Percentiles rank a stretch among this genome's conserved stretches.
Conservation (phyloP, 495 filamentous ascomycete species). For the Penicillium malachiteum region DNA sequence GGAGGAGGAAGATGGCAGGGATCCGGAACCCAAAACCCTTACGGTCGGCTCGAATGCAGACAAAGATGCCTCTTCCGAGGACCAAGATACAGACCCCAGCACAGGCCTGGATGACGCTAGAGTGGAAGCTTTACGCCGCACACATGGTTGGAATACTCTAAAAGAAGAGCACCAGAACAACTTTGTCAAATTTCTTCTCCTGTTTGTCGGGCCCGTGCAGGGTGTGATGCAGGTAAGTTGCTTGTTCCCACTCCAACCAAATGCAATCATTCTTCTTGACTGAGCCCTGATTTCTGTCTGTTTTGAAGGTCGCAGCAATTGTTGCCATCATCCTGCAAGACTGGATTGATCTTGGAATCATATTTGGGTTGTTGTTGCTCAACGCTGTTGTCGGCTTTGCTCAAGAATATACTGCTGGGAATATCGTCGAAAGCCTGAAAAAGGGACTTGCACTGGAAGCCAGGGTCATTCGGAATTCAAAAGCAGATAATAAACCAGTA, state of each 20-base stretch:
- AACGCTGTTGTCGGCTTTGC: constrained; percentile 85
- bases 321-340: constrained; percentile 74
- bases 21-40: constrained; percentile 55
- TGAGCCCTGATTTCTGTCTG: not conserved
- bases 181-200: constrained; percentile 78
- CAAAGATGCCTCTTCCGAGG: constrained; percentile 25
- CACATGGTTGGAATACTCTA: constrained; percentile 85
- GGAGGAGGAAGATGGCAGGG: constrained; percentile 71
- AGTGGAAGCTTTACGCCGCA: constrained; percentile 60
- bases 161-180: constrained; percentile 85
- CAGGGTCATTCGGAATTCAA: constrained; percentile 75
- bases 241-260: not conserved
- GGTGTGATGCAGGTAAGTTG: constrained; percentile 83
- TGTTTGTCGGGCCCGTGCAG: constrained; percentile 88
- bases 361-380: constrained; percentile 69
- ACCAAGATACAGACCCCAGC: constrained; percentile 68
- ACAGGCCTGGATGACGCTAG: constrained; percentile 71
- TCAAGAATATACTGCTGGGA: constrained; percentile 87
- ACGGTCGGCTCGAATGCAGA: constrained; percentile 29
- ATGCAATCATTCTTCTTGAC: not conserved
- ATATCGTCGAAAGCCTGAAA: constrained; percentile 89
- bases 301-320: constrained; percentile 62
- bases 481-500: constrained; percentile 68
- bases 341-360: constrained; percentile 80
- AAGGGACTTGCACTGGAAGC: constrained; percentile 86